Evolutionary conservation across 768 basidiomycete species (phyloP), one percentile per base, ranked within the genome.

Genomic region (Floccularia luteovirens): DNA sequence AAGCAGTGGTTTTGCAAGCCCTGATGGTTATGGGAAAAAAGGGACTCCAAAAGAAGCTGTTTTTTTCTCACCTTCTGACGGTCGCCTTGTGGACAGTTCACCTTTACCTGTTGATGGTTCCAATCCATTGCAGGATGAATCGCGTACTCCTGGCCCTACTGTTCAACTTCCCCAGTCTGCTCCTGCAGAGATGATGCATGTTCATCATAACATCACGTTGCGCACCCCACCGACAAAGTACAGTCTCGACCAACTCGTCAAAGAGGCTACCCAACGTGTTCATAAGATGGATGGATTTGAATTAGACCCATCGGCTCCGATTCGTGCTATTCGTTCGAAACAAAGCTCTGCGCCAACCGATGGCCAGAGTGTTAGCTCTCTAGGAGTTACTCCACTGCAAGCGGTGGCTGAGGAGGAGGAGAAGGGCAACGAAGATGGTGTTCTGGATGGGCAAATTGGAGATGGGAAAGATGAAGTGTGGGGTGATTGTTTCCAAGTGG

Each of bases 401-500:
- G 7, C 32, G 17, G 31, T 41, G 10, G 40, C 11, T 24, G 43
- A 36, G 2, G 36, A 16, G 31, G 48, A 46, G 24, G 38, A 38
- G 16, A 24, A 13, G 20, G 24, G 24, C n/a, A 22, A 22, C 22
- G 41, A 32, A 1, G 34, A 12, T 33, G 47, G 42, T 21, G 56
- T 49, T 36, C 58, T 54, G 31, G 51, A 45, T n/a, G 35, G 24
- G n/a, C 46, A 35, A 10, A 52, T 46, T 5, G 47, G 43, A 14
- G 52, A 52, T 13, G 55, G 42, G 32, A 37, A 47, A 46, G 58
- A 57, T 42, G 66, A 59, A 13, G 49, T 53, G 2, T 88, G 87
- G 89, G 89, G 87, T 11, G 74, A 80, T 38, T 69, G 83, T 3
- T 96, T 97, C 71, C 70, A 71, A 44, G 63, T 96, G 19, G 72